Evolutionary conservation across 495 filamentous ascomycete species (phyloP), one percentile per base, ranked within the genome.

Genomic region (Lasiosphaeria hispida): DNA sequence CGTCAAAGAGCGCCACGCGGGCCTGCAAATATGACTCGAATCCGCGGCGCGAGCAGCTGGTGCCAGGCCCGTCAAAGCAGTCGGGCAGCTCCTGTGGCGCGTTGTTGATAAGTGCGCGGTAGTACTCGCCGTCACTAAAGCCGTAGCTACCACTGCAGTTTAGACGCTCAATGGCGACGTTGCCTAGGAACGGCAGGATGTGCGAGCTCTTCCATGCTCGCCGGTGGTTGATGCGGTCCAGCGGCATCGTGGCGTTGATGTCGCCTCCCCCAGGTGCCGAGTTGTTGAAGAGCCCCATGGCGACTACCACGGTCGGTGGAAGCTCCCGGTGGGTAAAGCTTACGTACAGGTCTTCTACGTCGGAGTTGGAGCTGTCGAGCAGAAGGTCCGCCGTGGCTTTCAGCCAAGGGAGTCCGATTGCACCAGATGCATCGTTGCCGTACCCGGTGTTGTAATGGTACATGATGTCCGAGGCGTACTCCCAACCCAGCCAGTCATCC

Each of bases 251-350:
- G 49, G 71, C 71, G 51, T 80, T 80, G 55, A 76, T 69, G 10
- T 62, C 57, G 0, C 58, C 57, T 48, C 75, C 76, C 5, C 69
- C 63, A 58, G 70, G 75, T 1, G 60, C 76, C 14, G 75, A 75
- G 52, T 79, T 79, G 63, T 81, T 79, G 69, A 79, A 79, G 5
- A 81, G 62, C 9, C 78, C 78, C 63, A 81, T 65, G 23, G 77
- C 76, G 0, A 79, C 76, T 6, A 75, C 62, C 7, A 80, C 76
- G 40, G 72, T 74, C 9, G 77, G 77, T 23, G 74, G 76, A 8
- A 79, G 58, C 63, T 81, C 77, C 8, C 78, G 75, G 60, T 81
- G 78, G 0, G 77, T 81, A 66, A 79, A 81, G 51, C 74, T 78
- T 19, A 76, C 66, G 48, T 74, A 79, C 17, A 80, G 57, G 53